phyloP scores from a whole-genome alignment of 2,329 filamentous ascomycete genomes.

The Fusarium solani-melongenae region DNA sequence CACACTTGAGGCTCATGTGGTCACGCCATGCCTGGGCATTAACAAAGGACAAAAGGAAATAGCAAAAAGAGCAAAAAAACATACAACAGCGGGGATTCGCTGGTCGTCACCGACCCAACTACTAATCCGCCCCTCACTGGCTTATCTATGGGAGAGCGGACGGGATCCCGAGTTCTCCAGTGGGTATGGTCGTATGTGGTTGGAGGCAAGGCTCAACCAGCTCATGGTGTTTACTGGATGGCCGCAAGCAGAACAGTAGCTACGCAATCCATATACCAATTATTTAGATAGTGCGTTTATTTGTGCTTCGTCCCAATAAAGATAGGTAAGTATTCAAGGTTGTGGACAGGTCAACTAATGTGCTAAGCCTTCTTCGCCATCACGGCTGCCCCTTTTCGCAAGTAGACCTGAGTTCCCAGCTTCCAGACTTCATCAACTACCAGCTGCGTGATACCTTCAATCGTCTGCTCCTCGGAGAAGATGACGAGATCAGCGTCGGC shows the following conservation, averaged over 20 bases:
- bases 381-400: neutral
- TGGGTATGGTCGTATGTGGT: neutral
- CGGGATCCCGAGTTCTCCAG: neutral
- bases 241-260: neutral
- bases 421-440: conserved; percentile 84
- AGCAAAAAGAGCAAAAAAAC: neutral
- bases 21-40: too few species aligned
- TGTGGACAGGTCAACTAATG: neutral
- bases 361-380: neutral
- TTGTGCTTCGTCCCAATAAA: neutral
- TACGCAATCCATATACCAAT: neutral
- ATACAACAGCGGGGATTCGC: neutral
- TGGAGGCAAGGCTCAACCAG: neutral
- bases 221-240: neutral
- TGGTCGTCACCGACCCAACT: neutral
- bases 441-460: conserved; percentile 55
- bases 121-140: too few species aligned
- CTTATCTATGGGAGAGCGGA: neutral
- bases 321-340: neutral
- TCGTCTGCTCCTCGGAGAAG: conserved; percentile 65
- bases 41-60: neutral
- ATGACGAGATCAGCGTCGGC: conserved; percentile 78
- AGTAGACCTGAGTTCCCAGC: conserved; percentile 62
- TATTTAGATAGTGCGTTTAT: neutral
- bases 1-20: too few species aligned